Percentiles rank a stretch among this genome's conserved stretches.
Conservation (phyloP, 192 early-diverging fungal species). For the Coemansia sp. region DNA sequence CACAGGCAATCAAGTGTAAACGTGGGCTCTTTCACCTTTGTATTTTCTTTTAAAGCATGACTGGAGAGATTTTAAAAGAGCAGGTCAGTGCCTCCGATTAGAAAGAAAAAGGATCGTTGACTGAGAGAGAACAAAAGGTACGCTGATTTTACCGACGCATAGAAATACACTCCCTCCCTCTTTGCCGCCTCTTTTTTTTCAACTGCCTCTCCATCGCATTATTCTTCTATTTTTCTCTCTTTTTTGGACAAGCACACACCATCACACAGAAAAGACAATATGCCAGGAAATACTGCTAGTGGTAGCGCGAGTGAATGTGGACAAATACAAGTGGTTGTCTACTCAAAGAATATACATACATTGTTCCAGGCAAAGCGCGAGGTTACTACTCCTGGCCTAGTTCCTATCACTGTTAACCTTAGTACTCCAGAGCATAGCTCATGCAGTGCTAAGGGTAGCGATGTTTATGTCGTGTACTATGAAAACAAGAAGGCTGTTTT, state of each 20-base stretch:
- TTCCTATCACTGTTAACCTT: not conserved
- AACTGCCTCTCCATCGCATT: no score
- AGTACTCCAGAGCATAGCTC: not conserved
- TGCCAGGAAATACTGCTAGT: no score
- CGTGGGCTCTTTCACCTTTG: not conserved
- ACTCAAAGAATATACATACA: not conserved
- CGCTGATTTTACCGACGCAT: not conserved
- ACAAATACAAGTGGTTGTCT: no score
- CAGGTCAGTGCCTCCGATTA: not conserved
- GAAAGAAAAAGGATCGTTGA: not conserved
- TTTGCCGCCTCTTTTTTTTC: no score
- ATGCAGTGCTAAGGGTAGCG: not conserved
- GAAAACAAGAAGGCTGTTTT: not conserved
- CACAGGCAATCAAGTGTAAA: not conserved
- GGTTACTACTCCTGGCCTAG: no score
- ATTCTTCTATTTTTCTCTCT: no score
- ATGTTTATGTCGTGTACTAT: not conserved
- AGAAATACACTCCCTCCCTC: no score
- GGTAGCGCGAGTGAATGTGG: no score
- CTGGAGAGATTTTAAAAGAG: not conserved
- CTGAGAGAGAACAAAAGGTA: not conserved
- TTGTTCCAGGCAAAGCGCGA: no score
- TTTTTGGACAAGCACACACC: no score
- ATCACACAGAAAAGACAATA: no score
- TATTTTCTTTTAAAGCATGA: not conserved